Evolutionary conservation across 768 basidiomycete genomes (phyloP).

Genomic region (Leccinum subgranulosum): DNA sequence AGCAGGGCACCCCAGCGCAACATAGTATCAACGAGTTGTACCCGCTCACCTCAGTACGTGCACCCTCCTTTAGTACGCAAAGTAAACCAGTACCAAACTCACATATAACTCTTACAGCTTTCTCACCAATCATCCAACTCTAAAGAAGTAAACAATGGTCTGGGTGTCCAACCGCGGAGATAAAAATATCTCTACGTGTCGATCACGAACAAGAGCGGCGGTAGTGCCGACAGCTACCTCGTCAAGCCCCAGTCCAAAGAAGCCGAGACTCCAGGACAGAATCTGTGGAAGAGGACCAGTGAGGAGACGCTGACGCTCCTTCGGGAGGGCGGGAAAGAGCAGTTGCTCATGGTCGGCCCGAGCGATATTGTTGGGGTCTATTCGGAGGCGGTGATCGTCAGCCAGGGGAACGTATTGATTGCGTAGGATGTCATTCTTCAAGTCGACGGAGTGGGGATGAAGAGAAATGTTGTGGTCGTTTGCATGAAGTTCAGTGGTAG

Average conservation of each 20-base stretch:
- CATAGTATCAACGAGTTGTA: too few species aligned
- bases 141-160: conserved; percentile 1
- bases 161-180: conserved; percentile 14
- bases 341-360: conserved; percentile 6
- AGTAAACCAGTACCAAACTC: too few species aligned
- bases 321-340: conserved; percentile 4
- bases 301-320: conserved; percentile 5
- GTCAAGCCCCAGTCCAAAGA: not conserved
- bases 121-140: too few species aligned
- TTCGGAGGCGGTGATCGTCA: conserved; percentile 7
- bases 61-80: too few species aligned
- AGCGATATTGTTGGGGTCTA: conserved; percentile 15
- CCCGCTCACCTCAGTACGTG: too few species aligned
- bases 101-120: too few species aligned
- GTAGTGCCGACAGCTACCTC: not conserved
- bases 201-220: conserved; percentile 6
- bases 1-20: too few species aligned
- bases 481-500: too few species aligned
- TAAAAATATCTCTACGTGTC: not conserved
- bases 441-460: not conserved
- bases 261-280: not conserved
- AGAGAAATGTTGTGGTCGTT: too few species aligned
- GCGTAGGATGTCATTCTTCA: not conserved
- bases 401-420: not conserved
- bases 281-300: conserved; percentile 7